A percentile compares a stretch with the other conserved stretches of the same genome.
These are phyloP conservation scores for Adansonia grandidieri DNA, from an alignment of 441 rosid species.

Conservation along the genomic window DNA sequence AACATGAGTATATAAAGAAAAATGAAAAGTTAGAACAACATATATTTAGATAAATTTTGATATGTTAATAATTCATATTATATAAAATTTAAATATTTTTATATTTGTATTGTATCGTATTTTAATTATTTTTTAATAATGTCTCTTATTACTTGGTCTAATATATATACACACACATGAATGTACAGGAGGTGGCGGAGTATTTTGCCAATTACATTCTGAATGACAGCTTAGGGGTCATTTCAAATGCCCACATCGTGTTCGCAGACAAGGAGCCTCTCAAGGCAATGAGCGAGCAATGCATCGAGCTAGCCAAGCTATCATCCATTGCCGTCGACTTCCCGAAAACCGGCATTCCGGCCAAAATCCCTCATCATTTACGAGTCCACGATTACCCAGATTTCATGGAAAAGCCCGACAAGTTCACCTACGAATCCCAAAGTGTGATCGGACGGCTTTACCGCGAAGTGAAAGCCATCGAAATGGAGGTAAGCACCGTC, in stretches of 20 bases:
- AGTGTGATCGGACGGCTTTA: conserved; percentile 82
- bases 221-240: conserved; percentile 80
- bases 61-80: too few relatives aligned
- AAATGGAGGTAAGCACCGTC: conserved; percentile 39
- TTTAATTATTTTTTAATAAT: too few relatives aligned
- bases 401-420: conserved; percentile 88
- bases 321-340: conserved; percentile 83
- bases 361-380: conserved; percentile 62
- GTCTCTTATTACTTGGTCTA: too few relatives aligned
- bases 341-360: conserved; percentile 90
- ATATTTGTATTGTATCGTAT: too few relatives aligned
- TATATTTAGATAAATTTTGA: too few relatives aligned
- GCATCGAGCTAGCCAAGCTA: conserved; percentile 63
- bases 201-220: conserved; percentile 74
- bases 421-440: conserved; percentile 58
- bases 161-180: not conserved
- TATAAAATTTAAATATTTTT: too few relatives aligned
- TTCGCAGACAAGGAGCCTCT: conserved; percentile 62
- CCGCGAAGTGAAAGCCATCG: conserved; percentile 61
- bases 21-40: too few relatives aligned
- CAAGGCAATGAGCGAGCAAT: conserved; percentile 64
- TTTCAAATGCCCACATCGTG: conserved; percentile 75
- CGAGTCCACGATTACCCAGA: conserved; percentile 69
- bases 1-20: too few relatives aligned
- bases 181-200: conserved; percentile 73